Percentiles rank a stretch among this genome's conserved stretches.
Evolutionary conservation across 2,329 filamentous ascomycete species (phyloP).

Genomic region (Sporothrix variecibatus): DNA sequence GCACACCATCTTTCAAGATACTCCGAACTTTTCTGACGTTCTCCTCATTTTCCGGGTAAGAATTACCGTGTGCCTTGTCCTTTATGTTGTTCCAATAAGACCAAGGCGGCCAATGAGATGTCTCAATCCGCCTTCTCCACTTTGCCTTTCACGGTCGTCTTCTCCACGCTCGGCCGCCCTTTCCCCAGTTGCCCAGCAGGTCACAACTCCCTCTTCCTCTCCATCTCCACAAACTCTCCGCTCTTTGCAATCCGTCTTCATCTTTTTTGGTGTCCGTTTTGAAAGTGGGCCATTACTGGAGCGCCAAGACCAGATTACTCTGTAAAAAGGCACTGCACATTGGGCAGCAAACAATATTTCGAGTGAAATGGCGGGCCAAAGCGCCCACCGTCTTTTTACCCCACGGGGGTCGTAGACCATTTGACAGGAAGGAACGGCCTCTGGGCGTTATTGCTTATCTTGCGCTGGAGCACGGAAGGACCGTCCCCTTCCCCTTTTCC

Average conservation of each 20-base stretch:
- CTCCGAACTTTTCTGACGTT: neutral
- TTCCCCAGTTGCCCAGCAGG: neutral
- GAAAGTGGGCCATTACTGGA: neutral
- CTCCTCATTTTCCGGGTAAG: neutral
- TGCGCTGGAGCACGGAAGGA: neutral
- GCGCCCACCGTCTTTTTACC: neutral
- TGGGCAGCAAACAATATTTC: neutral
- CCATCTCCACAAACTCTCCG: neutral
- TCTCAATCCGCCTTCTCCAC: neutral
- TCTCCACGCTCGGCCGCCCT: neutral
- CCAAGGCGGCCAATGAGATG: neutral
- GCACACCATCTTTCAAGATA: neutral
- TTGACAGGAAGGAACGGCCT: neutral
- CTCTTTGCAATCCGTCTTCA: neutral
- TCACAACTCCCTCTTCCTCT: neutral
- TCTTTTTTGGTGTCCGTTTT: neutral
- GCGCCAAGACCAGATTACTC: neutral
- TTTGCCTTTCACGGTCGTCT: neutral
- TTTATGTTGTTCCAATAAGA: neutral
- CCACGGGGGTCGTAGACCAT: conserved; percentile 1
- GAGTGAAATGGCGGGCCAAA: neutral
- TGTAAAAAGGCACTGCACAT: neutral
- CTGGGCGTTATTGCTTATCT: neutral
- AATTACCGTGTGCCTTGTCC: neutral
- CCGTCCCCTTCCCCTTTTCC: neutral